Evolutionary conservation across 768 basidiomycete genomes (phyloP).

Genomic region (Xanthoconium stramineum): DNA sequence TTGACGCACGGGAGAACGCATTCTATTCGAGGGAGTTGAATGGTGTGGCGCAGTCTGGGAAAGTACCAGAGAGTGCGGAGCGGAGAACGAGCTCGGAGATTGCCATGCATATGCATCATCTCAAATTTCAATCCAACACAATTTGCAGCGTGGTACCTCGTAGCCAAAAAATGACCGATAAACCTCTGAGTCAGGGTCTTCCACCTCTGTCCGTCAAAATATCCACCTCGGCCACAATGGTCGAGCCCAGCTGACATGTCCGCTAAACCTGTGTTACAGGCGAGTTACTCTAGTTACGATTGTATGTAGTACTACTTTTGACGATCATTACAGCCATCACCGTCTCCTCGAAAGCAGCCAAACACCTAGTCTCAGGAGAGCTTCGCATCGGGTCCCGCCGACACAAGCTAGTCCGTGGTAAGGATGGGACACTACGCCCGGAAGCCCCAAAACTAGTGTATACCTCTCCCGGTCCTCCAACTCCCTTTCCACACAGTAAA

Average conservation of each 20-base stretch:
- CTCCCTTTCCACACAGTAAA: too few species aligned
- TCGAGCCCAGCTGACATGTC: not conserved
- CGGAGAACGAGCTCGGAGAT: not conserved
- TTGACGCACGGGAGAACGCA: conserved; percentile 11
- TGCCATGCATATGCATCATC: too few species aligned
- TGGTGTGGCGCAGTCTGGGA: not conserved
- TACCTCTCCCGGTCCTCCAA: too few species aligned
- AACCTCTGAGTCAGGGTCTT: too few species aligned
- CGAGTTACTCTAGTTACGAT: not conserved
- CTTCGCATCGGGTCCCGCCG: not conserved
- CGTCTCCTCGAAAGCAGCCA: not conserved
- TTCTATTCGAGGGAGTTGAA: conserved; percentile 27
- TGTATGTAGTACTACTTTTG: not conserved
- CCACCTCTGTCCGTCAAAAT: too few species aligned
- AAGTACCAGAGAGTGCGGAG: not conserved
- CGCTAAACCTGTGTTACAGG: not conserved
- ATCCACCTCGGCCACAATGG: not conserved
- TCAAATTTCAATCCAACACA: too few species aligned
- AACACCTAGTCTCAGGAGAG: not conserved
- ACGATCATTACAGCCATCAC: not conserved
- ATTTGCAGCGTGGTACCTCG: too few species aligned
- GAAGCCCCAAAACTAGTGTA: too few species aligned
- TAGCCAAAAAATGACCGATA: too few species aligned
- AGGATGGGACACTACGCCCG: too few species aligned
- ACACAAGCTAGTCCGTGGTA: not conserved